These are phyloP conservation scores for Rhodosporidiobolus sp. DNA, from an alignment of 768 basidiomycete species.

Conservation along the genomic window DNA sequence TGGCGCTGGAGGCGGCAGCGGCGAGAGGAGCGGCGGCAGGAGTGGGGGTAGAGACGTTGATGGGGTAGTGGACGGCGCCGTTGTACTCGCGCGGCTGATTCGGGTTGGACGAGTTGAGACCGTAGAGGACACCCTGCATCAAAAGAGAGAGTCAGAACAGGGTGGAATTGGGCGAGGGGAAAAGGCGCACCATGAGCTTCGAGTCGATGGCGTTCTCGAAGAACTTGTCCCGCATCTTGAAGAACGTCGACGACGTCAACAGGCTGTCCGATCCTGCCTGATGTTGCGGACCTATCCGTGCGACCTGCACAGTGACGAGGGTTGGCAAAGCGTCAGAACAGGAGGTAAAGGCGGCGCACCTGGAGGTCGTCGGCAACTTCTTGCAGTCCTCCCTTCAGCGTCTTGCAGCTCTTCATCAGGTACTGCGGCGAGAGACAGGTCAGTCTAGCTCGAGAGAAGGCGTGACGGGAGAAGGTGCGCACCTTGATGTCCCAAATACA, in stretches of 20 bases:
- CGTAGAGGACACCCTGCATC: slow-evolving; percentile 37
- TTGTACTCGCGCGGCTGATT: slow-evolving; percentile 33
- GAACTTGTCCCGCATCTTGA: slow-evolving; percentile 89
- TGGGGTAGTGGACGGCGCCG: slow-evolving; percentile 37
- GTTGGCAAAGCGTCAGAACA: neutral
- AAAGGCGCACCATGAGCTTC: slow-evolving; percentile 36
- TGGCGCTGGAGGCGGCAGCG: slow-evolving; percentile 29
- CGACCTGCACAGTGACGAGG: slow-evolving; percentile 57
- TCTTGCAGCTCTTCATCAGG: slow-evolving; percentile 82
- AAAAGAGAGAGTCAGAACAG: neutral
- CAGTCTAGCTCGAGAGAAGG: neutral
- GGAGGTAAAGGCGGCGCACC: slow-evolving; percentile 55
- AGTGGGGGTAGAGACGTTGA: slow-evolving; percentile 17
- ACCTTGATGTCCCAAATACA: slow-evolving; percentile 91
- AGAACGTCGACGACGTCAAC: slow-evolving; percentile 87
- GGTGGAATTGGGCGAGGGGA: neutral
- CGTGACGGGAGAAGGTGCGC: neutral
- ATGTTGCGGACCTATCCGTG: slow-evolving; percentile 83
- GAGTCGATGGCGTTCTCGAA: slow-evolving; percentile 89
- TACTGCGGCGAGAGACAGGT: slow-evolving; percentile 50
- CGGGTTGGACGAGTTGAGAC: slow-evolving; percentile 32
- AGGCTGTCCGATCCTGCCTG: slow-evolving; percentile 98
- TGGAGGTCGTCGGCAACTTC: slow-evolving; percentile 94
- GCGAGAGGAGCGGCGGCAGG: slow-evolving; percentile 20
- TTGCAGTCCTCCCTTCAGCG: slow-evolving; percentile 80